A percentile compares a stretch with the other conserved stretches of the same genome.
Evolutionary conservation across 768 basidiomycete species (phyloP).

Genomic region (Pseudohyphozyma bogoriensis): DNA sequence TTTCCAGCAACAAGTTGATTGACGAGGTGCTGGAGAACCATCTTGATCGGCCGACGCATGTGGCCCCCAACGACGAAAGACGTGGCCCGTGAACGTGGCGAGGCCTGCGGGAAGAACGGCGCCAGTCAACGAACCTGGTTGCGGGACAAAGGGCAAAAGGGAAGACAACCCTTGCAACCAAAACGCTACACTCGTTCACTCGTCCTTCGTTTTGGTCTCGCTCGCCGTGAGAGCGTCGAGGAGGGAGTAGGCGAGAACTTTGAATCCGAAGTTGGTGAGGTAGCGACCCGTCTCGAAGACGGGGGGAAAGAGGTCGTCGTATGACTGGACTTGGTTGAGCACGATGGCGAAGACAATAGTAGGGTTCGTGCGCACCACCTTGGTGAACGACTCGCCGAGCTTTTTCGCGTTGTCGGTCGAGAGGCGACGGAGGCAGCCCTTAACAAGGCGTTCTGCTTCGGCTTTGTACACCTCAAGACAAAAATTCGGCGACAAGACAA

Average conservation of each 20-base stretch:
- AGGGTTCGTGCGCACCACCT: slow-evolving; percentile 88
- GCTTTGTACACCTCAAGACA: slow-evolving; percentile 68
- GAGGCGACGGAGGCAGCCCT: slow-evolving; percentile 68
- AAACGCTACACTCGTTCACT: slow-evolving; percentile 78
- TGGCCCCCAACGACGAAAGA: slow-evolving; percentile 68
- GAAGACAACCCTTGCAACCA: slow-evolving; percentile 79
- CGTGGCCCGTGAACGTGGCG: slow-evolving; percentile 83
- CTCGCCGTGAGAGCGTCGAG: slow-evolving; percentile 75
- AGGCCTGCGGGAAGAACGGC: slow-evolving; percentile 53
- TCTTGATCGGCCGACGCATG: slow-evolving; percentile 49
- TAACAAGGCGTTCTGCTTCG: slow-evolving; percentile 77
- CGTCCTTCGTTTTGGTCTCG: slow-evolving; percentile 74
- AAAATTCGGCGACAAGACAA: too few relatives aligned
- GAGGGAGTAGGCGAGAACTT: slow-evolving; percentile 78
- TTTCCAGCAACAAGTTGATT: slow-evolving; percentile 77
- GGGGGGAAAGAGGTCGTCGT: slow-evolving; percentile 81
- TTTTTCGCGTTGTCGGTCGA: slow-evolving; percentile 55
- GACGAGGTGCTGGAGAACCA: slow-evolving; percentile 77
- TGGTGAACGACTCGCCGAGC: slow-evolving; percentile 77
- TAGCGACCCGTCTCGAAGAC: slow-evolving; percentile 84
- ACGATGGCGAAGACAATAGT: slow-evolving; percentile 80
- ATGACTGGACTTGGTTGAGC: slow-evolving; percentile 88
- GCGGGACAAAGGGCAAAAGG: slow-evolving; percentile 22
- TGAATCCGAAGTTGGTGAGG: slow-evolving; percentile 85
- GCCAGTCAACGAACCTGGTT: not conserved